Conservation (phyloP, 805 yeast species). For the Yamadazyma philogaea region DNA sequence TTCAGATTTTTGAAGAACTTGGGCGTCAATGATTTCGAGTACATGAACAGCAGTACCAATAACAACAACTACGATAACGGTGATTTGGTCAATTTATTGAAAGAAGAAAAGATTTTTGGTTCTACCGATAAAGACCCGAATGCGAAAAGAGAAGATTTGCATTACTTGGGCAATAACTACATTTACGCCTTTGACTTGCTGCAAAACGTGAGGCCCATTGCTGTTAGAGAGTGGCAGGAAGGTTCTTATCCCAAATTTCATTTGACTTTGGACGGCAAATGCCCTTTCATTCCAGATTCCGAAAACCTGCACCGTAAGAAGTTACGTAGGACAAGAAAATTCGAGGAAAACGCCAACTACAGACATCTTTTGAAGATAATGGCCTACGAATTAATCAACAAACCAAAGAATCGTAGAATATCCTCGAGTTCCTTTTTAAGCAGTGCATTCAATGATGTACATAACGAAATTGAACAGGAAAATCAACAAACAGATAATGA, state of each 20-base stretch:
- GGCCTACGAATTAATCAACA: conserved; percentile 30
- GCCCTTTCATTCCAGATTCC: conserved; percentile 74
- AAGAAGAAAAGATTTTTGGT: conserved; percentile 82
- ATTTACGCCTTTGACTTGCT: conserved; percentile 77
- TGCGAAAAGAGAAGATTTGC: conserved; percentile 80
- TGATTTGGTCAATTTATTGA: conserved; percentile 50
- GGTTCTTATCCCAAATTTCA: conserved; percentile 56
- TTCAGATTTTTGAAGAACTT: conserved; percentile 70
- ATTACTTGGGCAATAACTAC: conserved; percentile 70
- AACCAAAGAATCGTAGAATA: conserved; percentile 21
- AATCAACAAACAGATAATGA: conserved; percentile 15
- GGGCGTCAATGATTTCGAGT: conserved; percentile 34
- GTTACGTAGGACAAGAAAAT: conserved; percentile 36
- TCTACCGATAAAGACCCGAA: conserved; percentile 85
- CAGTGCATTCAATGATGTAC: conserved; percentile 4
- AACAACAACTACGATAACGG: conserved; percentile 14
- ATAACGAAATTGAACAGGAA: background rate
- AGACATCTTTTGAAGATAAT: conserved; percentile 36
- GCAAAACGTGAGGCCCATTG: conserved; percentile 75
- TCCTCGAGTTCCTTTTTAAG: conserved; percentile 9
- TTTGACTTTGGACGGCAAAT: conserved; percentile 66
- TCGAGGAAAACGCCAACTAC: conserved; percentile 41
- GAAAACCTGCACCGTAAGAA: conserved; percentile 41
- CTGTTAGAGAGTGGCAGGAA: conserved; percentile 74
- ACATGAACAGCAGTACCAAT: conserved; percentile 10